Conservation (phyloP, 2,329 filamentous ascomycete genomes). For the Colletotrichum sp. region DNA sequence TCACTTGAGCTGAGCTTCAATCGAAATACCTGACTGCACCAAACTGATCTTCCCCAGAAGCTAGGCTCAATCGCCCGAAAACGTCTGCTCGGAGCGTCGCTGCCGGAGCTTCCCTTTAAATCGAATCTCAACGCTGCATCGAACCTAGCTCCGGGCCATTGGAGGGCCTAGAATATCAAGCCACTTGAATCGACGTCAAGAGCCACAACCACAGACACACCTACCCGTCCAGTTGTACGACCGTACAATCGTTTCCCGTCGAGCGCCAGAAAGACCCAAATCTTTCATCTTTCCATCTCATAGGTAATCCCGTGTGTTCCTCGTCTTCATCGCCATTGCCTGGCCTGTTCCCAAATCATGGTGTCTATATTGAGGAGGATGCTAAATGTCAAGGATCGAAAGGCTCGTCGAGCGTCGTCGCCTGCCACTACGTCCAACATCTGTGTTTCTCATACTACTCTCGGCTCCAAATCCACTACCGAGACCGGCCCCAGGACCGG, state of each 20-base stretch:
- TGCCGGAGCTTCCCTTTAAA: not conserved
- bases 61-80: not conserved
- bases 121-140: not conserved
- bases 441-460: not conserved
- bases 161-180: not conserved
- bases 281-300: not conserved
- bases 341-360: not conserved
- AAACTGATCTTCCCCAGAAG: not conserved
- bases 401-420: not conserved
- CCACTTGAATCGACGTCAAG: conserved; percentile 4
- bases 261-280: not conserved
- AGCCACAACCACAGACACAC: not conserved
- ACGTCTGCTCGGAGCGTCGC: not conserved
- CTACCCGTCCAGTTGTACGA: not conserved
- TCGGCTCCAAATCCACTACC: not conserved
- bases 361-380: not conserved
- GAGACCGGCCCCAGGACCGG: not conserved
- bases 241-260: not conserved
- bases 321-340: not conserved
- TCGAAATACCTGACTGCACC: not conserved
- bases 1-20: not conserved
- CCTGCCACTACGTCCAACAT: not conserved
- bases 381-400: conserved; percentile 2
- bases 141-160: not conserved
- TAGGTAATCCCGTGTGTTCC: not conserved